phyloP scores from a whole-genome alignment of 2,329 filamentous ascomycete genomes.

The Pyricularia sp. region DNA sequence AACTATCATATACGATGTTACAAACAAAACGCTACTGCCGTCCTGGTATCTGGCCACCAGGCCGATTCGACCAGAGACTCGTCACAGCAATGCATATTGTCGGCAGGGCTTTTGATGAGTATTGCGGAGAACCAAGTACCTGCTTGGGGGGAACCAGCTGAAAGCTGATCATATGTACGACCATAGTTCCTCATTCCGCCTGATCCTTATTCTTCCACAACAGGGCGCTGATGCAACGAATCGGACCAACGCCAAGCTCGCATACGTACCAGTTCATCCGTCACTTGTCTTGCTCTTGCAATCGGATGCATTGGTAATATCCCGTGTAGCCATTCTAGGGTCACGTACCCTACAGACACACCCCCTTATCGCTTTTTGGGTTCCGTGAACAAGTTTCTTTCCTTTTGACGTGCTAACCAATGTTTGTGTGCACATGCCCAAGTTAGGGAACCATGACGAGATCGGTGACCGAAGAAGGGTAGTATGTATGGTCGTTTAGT shows the following conservation, averaged over 20 bases:
- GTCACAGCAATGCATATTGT: not conserved
- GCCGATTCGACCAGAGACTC: not conserved
- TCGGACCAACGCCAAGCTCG: not conserved
- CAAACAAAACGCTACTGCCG: not conserved
- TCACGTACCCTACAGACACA: not conserved
- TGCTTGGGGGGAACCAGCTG: not conserved
- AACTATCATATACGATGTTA: not conserved
- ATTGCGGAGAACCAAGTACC: not conserved
- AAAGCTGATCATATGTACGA: not conserved
- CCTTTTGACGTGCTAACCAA: not conserved
- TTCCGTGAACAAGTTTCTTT: not conserved
- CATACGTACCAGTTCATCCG: not conserved
- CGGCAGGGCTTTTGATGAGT: not conserved
- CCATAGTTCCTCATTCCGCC: not conserved
- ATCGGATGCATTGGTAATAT: not conserved
- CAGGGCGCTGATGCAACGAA: not conserved
- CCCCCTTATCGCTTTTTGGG: not conserved
- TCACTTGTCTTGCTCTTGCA: not conserved
- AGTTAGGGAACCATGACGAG: not conserved
- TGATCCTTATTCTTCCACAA: not conserved
- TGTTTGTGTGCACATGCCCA: not conserved
- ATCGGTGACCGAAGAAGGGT: not conserved
- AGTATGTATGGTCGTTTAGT: not conserved
- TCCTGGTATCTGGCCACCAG: not conserved
- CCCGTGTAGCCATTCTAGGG: not conserved